These are phyloP conservation scores for Raddia guianensis DNA, from an alignment of 176 grass and related monocot species.

Conservation along the genomic window DNA sequence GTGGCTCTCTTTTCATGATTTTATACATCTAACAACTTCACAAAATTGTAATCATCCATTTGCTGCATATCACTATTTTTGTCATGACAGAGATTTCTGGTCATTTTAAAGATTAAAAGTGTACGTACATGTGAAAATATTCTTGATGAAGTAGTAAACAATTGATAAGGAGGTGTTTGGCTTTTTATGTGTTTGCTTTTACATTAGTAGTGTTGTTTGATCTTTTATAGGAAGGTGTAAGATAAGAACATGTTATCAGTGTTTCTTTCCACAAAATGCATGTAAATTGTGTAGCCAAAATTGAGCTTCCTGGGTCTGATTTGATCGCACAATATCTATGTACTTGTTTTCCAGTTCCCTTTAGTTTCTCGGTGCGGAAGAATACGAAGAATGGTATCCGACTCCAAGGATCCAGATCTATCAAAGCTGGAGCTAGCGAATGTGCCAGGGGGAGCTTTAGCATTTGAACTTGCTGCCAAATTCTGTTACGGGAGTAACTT, in stretches of 20 bases:
- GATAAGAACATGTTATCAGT: background rate
- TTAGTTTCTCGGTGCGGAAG: conserved; percentile 64
- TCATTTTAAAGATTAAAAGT: background rate
- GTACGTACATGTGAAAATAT: background rate
- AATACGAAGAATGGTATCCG: conserved; percentile 53
- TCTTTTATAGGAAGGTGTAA: background rate
- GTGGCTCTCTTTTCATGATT: background rate
- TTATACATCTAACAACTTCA: background rate
- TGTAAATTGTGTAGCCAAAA: background rate
- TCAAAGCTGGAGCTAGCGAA: conserved; percentile 61
- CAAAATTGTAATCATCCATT: background rate
- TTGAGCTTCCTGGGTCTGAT: background rate
- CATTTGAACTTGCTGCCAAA: conserved; percentile 74
- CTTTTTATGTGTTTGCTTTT: background rate
- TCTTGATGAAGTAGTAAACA: background rate
- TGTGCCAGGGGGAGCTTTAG: conserved; percentile 69
- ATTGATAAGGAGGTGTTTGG: background rate
- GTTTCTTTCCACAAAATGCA: background rate
- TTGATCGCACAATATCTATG: background rate
- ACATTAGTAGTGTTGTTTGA: background rate
- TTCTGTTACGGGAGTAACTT: conserved; percentile 85
- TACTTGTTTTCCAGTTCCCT: conserved; percentile 57
- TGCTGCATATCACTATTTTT: background rate
- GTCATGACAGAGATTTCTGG: background rate
- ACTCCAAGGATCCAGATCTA: conserved; percentile 45